Percentiles rank a stretch among this genome's conserved stretches.
These are phyloP conservation scores for Pholiota conissans DNA, from an alignment of 768 basidiomycete genomes.

Conservation along the genomic window DNA sequence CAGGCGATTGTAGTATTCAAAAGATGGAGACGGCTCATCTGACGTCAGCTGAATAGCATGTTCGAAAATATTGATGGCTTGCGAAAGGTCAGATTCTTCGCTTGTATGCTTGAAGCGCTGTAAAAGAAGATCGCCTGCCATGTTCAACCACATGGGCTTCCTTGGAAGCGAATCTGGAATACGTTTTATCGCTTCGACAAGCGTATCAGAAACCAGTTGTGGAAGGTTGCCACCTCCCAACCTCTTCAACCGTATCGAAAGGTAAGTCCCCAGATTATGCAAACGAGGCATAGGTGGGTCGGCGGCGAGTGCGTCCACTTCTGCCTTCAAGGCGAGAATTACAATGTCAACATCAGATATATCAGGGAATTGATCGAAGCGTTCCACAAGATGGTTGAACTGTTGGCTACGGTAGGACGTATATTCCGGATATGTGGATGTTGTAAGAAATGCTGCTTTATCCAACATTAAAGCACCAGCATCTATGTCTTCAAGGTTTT, in stretches of 20 bases:
- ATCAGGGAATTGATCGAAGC: not conserved
- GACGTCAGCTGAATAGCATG: not conserved
- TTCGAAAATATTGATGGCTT: not conserved
- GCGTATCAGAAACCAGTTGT: not conserved
- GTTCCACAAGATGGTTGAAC: not conserved
- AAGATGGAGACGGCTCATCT: no score
- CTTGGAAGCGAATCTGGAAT: not conserved
- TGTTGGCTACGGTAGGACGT: not conserved
- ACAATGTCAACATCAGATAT: not conserved
- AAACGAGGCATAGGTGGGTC: no score
- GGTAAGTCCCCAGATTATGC: not conserved
- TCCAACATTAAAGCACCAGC: no score
- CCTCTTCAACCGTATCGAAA: not conserved
- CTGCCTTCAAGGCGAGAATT: no score
- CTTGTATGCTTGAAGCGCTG: not conserved
- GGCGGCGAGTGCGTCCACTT: no score
- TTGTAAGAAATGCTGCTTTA: no score
- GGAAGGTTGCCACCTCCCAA: not conserved
- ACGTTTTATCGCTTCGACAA: not conserved
- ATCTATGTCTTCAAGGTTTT: no score
- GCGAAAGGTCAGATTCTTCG: not conserved
- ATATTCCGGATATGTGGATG: no score
- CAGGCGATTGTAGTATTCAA: not conserved
- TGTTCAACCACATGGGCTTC: conserved; percentile 1
- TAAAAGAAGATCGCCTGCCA: not conserved